Percentiles rank a stretch among this genome's conserved stretches.
Evolutionary conservation across 23 red algal species (phyloP).

Genomic region (Gracilaria gracilis): DNA sequence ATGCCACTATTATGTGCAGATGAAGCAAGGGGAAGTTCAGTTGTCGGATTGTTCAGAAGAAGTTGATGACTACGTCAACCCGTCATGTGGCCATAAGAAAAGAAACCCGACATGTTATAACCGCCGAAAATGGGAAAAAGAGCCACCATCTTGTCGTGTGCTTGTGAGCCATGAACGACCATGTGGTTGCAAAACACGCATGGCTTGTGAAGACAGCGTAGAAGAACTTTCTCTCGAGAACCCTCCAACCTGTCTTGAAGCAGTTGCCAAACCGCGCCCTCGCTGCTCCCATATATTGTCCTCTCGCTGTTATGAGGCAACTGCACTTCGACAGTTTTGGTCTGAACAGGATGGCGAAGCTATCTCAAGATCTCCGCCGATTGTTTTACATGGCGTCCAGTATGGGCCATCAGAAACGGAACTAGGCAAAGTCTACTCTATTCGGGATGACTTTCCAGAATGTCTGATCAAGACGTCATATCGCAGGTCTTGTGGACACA

Average conservation of each 20-base stretch:
- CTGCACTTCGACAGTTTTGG: conserved; percentile 40
- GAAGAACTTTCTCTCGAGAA: conserved; percentile 36
- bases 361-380: neutral
- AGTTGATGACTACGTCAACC: conserved; percentile 62
- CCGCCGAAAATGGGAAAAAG: conserved; percentile 40
- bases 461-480: conserved; percentile 49
- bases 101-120: conserved; percentile 20
- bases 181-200: conserved; percentile 57
- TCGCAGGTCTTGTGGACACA: conserved; percentile 56
- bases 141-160: conserved; percentile 12
- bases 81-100: conserved; percentile 50
- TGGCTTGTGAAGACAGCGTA: conserved; percentile 39
- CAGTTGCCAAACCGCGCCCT: conserved; percentile 46
- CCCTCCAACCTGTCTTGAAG: conserved; percentile 43
- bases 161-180: conserved; percentile 40
- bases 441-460: neutral
- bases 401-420: conserved; percentile 65
- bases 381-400: conserved; percentile 22
- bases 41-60: conserved; percentile 20
- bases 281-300: conserved; percentile 53
- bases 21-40: neutral
- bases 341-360: conserved; percentile 33
- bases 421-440: neutral
- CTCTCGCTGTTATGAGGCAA: conserved; percentile 53
- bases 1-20: conserved; percentile 26